These are phyloP conservation scores for Antitrichia curtipendula DNA, from an alignment of 225 moss, liverwort and hornwort genomes.

Conservation along the genomic window DNA sequence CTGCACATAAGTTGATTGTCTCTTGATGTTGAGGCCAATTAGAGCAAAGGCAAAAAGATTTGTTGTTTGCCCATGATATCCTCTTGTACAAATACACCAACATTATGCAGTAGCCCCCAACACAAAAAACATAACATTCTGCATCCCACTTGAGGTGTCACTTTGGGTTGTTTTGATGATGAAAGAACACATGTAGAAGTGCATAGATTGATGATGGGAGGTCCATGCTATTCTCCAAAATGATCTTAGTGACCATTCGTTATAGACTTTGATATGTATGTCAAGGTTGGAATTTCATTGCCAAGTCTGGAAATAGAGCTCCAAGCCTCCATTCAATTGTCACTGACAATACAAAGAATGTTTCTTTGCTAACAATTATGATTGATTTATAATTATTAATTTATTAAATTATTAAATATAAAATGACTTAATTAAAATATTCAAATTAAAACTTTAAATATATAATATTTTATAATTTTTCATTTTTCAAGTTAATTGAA, in stretches of 20 bases:
- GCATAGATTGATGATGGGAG: accelerated
- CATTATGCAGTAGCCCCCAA: too few relatives aligned
- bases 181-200: not conserved
- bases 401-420: too few relatives aligned
- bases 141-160: accelerated
- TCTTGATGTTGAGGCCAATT: not conserved
- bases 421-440: too few relatives aligned
- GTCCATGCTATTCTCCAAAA: accelerated
- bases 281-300: too few relatives aligned
- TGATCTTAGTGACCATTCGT: accelerated
- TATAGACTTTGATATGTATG: accelerated
- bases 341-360: not conserved
- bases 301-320: too few relatives aligned
- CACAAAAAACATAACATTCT: not conserved
- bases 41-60: accelerated
- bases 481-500: not conserved
- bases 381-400: not conserved
- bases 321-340: not conserved
- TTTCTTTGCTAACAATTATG: not conserved
- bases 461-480: too few relatives aligned
- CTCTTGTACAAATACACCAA: too few relatives aligned
- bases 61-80: accelerated
- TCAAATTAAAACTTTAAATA: too few relatives aligned
- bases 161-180: accelerated
- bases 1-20: accelerated